Percentiles rank a stretch among this genome's conserved stretches.
phyloP scores from a whole-genome alignment of 2,329 filamentous ascomycete species.

The Colletotrichum sp. region DNA sequence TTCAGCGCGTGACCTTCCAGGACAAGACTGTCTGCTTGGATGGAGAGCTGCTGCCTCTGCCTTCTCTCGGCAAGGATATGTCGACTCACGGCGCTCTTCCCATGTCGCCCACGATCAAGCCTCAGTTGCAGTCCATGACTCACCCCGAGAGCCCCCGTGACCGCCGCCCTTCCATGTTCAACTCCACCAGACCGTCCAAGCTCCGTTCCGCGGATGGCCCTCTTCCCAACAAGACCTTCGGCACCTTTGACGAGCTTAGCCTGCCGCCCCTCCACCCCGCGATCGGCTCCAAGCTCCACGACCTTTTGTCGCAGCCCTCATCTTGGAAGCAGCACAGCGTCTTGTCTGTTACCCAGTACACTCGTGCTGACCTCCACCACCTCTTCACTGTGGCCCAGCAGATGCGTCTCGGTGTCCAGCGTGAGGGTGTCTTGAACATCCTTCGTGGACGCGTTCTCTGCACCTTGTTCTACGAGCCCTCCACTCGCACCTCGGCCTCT shows the following conservation, averaged over 20 bases:
- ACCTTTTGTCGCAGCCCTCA: constrained; percentile 76
- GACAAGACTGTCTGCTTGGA: constrained; percentile 78
- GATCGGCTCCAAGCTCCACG: constrained; percentile 66
- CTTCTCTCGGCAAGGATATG: constrained; percentile 74
- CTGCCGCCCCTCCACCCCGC: constrained; percentile 54
- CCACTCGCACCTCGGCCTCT: constrained; percentile 91
- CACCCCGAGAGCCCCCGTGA: constrained; percentile 41
- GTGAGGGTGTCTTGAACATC: constrained; percentile 86
- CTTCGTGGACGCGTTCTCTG: constrained; percentile 86
- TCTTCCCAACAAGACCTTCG: not conserved
- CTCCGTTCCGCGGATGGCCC: constrained; percentile 28
- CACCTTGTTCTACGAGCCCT: constrained; percentile 97
- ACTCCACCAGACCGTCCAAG: constrained; percentile 32
- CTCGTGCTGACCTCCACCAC: constrained; percentile 83
- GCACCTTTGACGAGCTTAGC: constrained; percentile 48
- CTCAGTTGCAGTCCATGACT: constrained; percentile 43
- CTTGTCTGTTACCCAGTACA: constrained; percentile 90
- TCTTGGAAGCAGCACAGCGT: constrained; percentile 91
- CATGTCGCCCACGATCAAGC: constrained; percentile 64
- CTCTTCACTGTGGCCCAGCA: constrained; percentile 97
- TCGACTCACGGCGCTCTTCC: constrained; percentile 66
- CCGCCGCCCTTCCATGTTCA: constrained; percentile 34
- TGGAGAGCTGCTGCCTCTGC: constrained; percentile 63
- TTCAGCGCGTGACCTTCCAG: constrained; percentile 79
- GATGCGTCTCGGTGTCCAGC: constrained; percentile 94